Conservation (phyloP, 2,329 filamentous ascomycete species). For the Chaetomiaceae sp. region DNA sequence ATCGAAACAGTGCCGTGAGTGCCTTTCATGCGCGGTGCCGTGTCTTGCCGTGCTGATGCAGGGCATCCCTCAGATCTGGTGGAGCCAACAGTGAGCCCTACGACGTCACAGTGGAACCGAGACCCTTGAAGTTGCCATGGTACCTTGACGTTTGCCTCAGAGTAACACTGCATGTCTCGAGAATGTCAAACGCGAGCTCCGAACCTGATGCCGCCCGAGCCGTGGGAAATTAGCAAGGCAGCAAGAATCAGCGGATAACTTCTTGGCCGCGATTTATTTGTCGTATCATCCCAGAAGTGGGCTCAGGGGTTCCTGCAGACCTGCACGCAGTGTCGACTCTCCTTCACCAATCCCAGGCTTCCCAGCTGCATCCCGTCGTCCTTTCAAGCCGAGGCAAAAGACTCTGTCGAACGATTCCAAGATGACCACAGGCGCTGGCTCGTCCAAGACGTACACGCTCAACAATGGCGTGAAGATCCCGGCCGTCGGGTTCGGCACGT, state of each 20-base stretch:
- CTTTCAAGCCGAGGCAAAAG: neutral
- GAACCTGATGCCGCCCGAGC: conserved; percentile 10
- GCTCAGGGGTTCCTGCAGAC: conserved; percentile 8
- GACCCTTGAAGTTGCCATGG: neutral
- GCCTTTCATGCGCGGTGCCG: conserved; percentile 13
- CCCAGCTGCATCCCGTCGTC: neutral
- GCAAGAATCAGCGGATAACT: neutral
- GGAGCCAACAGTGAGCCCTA: neutral
- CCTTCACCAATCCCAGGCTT: neutral
- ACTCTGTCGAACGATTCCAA: neutral
- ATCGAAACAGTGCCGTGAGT: neutral
- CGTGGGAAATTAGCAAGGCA: conserved; percentile 1
- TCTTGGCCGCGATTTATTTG: conserved; percentile 14
- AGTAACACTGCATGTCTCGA: too few species aligned
- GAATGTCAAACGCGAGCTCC: neutral
- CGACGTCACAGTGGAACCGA: conserved; percentile 23
- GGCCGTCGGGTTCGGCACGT: conserved; percentile 61
- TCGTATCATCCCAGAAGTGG: conserved; percentile 6
- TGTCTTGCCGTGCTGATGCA: conserved; percentile 6
- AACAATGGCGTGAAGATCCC: conserved; percentile 56
- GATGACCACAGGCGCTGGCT: conserved; percentile 11
- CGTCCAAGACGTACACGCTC: conserved; percentile 39
- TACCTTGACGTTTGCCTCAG: too few species aligned
- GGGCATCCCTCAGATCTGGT: neutral
- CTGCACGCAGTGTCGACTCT: too few species aligned